Base-by-base conservation (phyloP, 116 monocot genomes). In the Posidonia oceanica region DNA sequence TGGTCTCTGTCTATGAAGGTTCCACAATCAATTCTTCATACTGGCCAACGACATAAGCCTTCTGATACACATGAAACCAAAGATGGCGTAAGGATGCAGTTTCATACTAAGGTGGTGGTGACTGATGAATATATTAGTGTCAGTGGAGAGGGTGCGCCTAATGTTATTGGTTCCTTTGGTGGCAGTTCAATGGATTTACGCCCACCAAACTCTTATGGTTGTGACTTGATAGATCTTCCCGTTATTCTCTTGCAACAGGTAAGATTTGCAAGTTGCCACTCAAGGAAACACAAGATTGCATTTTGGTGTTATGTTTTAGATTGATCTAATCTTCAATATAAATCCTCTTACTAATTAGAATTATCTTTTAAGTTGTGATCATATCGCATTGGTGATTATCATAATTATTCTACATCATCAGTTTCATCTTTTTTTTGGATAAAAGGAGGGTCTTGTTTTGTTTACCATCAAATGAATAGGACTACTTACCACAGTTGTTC, bases 181-280 rank as follows among this genome's bases (percentile, higher is more conserved):
- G 78, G 82, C 18, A 77, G 55, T 64, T 44, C 71, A 55, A 36
- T 72, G 14, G 75, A 81, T 59, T 40, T 54, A 44, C 69, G 63
- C 55, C 68, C 73, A 41, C 42, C 83, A 52, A 91, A 79, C 70
- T 73, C 60, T 78, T 92, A 87, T 74, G 78, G 79, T n/a, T 89
- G 92, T 72, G 89, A 91, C 70, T 76, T 92, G 74, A 74, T 83
- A 38, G 87, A 92, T 75, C 83, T 97, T 44, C 87, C 91, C 18
- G 72, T 83, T 78, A 80, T 87, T 74, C 84, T 97, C 75, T 73
- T 97, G 72, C 97, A 91, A 71, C 92, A 97, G 91, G 97, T 97
- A 84, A 68, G 64, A 14, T 68, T 16, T 55, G 53, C 2, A 44
- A 67, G 52, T 52, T 52, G 51, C 5, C 52, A 67, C 11, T 12